A percentile compares a stretch with the other conserved stretches of the same genome.
phyloP scores from a whole-genome alignment of 2,329 filamentous ascomycete species.

The Arthroderma uncinatum region DNA sequence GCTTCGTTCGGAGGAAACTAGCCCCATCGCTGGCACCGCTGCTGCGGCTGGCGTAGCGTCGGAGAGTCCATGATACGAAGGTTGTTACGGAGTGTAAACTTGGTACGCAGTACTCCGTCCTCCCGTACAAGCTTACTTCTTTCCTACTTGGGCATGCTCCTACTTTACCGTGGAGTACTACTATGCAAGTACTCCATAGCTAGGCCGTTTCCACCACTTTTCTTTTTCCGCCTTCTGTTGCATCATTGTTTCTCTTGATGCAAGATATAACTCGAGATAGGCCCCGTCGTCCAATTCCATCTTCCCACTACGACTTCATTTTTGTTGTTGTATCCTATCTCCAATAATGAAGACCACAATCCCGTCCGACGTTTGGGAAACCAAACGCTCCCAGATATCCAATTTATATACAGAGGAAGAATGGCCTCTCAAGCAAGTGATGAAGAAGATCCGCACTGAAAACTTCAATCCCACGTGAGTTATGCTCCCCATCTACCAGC shows the following conservation, averaged over 20 bases:
- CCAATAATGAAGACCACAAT: constrained; percentile 33
- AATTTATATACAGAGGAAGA: constrained; percentile 35
- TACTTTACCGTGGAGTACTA: neutral
- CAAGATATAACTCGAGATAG: constrained; percentile 1
- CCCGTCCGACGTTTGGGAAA: constrained; percentile 35
- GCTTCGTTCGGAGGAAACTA: neutral
- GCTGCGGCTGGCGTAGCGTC: neutral
- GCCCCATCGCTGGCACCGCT: neutral
- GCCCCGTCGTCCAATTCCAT: neutral
- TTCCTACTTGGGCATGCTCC: neutral
- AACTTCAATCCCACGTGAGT: constrained; percentile 35
- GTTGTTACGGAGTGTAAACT: neutral
- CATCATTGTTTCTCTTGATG: constrained; percentile 2
- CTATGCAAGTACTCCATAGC: constrained; percentile 2
- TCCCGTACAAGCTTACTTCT: constrained; percentile 1
- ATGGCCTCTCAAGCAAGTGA: constrained; percentile 37
- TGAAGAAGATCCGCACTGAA: constrained; percentile 33
- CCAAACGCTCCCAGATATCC: constrained; percentile 32
- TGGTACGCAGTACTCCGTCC: neutral
- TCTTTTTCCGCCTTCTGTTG: neutral
- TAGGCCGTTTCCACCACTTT: neutral
- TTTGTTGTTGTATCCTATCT: constrained; percentile 6
- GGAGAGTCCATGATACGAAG: neutral
- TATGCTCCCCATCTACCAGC: neutral
- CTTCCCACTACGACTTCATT: neutral